phyloP scores from a whole-genome alignment of 129 eudicot genomes.

The Escallonia herrerae region DNA sequence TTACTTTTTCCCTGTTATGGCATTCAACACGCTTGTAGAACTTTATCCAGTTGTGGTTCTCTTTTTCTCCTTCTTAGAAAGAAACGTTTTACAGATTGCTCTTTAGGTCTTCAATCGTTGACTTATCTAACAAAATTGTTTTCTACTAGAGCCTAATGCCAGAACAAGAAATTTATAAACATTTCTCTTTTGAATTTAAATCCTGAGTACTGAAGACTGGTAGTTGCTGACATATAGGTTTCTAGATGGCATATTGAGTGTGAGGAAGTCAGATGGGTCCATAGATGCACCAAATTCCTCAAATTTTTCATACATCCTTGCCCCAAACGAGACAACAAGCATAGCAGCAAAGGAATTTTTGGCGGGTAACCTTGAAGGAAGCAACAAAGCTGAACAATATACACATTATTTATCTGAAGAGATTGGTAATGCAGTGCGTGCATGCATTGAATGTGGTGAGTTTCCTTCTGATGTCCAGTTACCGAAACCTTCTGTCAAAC shows the following conservation, averaged over 20 bases:
- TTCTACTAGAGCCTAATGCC: too few relatives aligned
- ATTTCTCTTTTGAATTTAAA: slow-evolving; percentile 4
- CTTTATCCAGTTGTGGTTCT: too few relatives aligned
- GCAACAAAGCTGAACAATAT: slow-evolving; percentile 33
- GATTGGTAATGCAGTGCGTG: slow-evolving; percentile 38
- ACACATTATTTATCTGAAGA: slow-evolving; percentile 39
- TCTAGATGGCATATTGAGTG: slow-evolving; percentile 59
- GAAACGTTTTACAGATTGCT: too few relatives aligned
- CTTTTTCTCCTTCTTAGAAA: too few relatives aligned
- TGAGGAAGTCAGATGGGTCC: slow-evolving; percentile 35
- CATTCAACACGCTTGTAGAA: too few relatives aligned
- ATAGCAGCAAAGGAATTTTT: slow-evolving; percentile 24
- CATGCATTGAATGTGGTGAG: slow-evolving; percentile 37
- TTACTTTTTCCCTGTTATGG: too few relatives aligned
- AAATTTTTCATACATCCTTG: slow-evolving; percentile 16
- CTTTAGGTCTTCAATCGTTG: too few relatives aligned
- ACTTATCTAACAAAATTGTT: too few relatives aligned
- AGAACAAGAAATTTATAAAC: not conserved
- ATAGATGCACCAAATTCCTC: slow-evolving; percentile 18
- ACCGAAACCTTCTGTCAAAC: slow-evolving; percentile 66
- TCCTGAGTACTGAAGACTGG: slow-evolving; percentile 13
- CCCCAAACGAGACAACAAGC: slow-evolving; percentile 15
- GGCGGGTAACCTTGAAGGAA: slow-evolving; percentile 17
- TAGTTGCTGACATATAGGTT: slow-evolving; percentile 42
- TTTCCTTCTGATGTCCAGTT: slow-evolving; percentile 39